A percentile compares a stretch with the other conserved stretches of the same genome.
Evolutionary conservation across 1,284 basidiomycete species (phyloP).

Genomic region (Afroboletus lepidellus): DNA sequence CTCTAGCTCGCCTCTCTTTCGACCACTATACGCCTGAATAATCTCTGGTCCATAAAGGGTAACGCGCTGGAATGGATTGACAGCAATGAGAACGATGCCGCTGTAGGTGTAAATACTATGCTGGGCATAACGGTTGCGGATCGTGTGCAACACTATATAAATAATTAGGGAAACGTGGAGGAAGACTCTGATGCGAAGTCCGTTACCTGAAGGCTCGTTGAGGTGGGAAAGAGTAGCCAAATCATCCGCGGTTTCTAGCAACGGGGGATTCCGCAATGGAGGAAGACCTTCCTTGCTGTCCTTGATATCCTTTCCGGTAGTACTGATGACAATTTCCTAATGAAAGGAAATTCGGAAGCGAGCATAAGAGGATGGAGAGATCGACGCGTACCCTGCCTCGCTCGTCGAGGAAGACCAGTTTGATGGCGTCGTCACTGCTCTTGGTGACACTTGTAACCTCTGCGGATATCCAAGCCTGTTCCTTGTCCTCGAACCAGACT

Average conservation of each 20-base stretch:
- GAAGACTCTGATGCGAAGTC: background rate
- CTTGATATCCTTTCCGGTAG: slow-evolving; percentile 76
- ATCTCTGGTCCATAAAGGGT: slow-evolving; percentile 94
- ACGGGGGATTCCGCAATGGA: slow-evolving; percentile 93
- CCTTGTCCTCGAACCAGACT: slow-evolving; percentile 91
- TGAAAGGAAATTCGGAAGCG: slow-evolving; percentile 12
- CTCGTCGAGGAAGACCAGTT: slow-evolving; percentile 80
- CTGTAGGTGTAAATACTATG: slow-evolving; percentile 99
- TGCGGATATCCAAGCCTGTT: slow-evolving; percentile 89
- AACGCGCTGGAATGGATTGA: slow-evolving; percentile 97
- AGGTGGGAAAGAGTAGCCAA: slow-evolving; percentile 96
- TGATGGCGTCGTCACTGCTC: slow-evolving; percentile 66
- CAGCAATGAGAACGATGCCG: slow-evolving; percentile 96
- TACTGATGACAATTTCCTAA: slow-evolving; percentile 76
- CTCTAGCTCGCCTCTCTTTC: slow-evolving; percentile 91
- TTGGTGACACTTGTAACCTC: slow-evolving; percentile 71
- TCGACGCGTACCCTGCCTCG: slow-evolving; percentile 70
- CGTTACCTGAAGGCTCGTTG: slow-evolving; percentile 93
- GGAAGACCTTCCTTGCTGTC: slow-evolving; percentile 77
- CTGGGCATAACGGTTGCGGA: slow-evolving; percentile 94
- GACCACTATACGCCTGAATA: slow-evolving; percentile 95
- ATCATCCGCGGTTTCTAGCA: slow-evolving; percentile 96
- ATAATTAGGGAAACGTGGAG: background rate
- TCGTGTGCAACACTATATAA: slow-evolving; percentile 86
- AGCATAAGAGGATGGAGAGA: slow-evolving; percentile 10